These are phyloP conservation scores for Monosporascus sp. DNA, from an alignment of 2,329 filamentous ascomycete genomes.

Conservation along the genomic window DNA sequence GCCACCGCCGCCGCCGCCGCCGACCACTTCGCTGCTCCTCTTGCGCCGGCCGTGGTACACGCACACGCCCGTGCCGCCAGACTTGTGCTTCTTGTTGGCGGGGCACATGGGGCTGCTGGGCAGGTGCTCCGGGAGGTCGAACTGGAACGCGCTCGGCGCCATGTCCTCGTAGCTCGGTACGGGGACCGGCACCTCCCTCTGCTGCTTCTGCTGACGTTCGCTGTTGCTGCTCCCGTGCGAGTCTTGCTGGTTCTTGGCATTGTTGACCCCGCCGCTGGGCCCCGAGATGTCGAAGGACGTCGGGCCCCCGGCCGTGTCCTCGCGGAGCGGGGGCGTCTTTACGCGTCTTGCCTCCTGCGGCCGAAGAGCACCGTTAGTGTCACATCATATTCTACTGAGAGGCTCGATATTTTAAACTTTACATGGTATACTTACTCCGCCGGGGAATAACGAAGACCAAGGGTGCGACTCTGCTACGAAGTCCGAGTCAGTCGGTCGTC, in stretches of 20 bases:
- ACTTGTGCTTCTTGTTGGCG: slow-evolving; percentile 37
- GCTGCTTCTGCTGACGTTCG: background rate
- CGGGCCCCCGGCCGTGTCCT: slow-evolving; percentile 31
- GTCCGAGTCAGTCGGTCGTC: background rate
- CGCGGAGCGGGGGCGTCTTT: slow-evolving; percentile 40
- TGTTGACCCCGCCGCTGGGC: slow-evolving; percentile 22
- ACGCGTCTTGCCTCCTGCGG: slow-evolving; percentile 44
- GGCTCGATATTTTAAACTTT: background rate
- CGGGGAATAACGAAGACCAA: slow-evolving; percentile 23
- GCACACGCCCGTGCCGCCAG: slow-evolving; percentile 43
- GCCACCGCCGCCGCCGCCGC: background rate
- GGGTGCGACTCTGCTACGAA: background rate
- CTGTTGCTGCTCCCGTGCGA: slow-evolving; percentile 1
- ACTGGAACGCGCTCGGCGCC: slow-evolving; percentile 33
- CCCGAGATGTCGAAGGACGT: slow-evolving; percentile 35
- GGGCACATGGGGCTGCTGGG: slow-evolving; percentile 48
- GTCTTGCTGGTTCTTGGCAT: background rate
- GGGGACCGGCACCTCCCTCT: slow-evolving; percentile 11
- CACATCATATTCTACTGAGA: background rate
- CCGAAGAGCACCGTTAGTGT: background rate
- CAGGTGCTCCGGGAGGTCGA: slow-evolving; percentile 46
- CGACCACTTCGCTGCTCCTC: background rate
- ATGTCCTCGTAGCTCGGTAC: slow-evolving; percentile 19
- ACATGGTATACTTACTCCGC: slow-evolving; percentile 24
- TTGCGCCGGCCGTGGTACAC: slow-evolving; percentile 42